Evolutionary conservation across 257 asterid genomes (phyloP), one percentile per base, ranked within the genome.

Genomic region (Plantago major): DNA sequence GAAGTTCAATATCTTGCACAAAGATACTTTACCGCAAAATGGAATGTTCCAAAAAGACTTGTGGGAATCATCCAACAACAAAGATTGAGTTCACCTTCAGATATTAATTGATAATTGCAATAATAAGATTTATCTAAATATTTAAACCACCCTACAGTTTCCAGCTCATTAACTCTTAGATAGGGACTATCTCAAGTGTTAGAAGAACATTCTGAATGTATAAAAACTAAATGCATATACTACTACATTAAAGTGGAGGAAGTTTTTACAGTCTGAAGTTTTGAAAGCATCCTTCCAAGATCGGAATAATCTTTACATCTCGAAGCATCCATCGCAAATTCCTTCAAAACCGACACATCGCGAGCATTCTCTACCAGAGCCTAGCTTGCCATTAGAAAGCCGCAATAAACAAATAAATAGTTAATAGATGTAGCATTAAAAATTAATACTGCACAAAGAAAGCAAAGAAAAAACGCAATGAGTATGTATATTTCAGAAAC

Each of bases 281-380:
- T 93, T 79, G 79, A 66, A 62, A 89, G 96, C 88, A 85, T 85
- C 82, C 79, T 82, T 71, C 99, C 97, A 64, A 87, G 91, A 79
- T 85, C 97, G 58, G 83, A 69, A 74, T 89, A 93, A 69, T 74
- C 79, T 80, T 87, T 85, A 72, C 97, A 83, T 50, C 74, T 82
- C 42, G 97, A 89, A 80, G 95, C 95, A 79, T 85, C 97, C 84
- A 74, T 55, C 9, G 97, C 87, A 73, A 89, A 89, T 60, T 89
- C 94, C 87, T 89, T 93, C 88, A 95, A 72, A 47, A 81, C 78
- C 79, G 54, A 69, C 73, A 85, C 91, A 76, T 81, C 74, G 65
- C 92, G 95, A 72, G 94, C 89, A 69, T 74, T 72, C 80, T 93
- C 95, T 42, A 72, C 77, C 76, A 93, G 74, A 66, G 84, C 99